Evolutionary conservation across 805 yeast species (phyloP), one percentile per base, ranked within the genome.

Genomic region (Wickerhamomyces pijperi): DNA sequence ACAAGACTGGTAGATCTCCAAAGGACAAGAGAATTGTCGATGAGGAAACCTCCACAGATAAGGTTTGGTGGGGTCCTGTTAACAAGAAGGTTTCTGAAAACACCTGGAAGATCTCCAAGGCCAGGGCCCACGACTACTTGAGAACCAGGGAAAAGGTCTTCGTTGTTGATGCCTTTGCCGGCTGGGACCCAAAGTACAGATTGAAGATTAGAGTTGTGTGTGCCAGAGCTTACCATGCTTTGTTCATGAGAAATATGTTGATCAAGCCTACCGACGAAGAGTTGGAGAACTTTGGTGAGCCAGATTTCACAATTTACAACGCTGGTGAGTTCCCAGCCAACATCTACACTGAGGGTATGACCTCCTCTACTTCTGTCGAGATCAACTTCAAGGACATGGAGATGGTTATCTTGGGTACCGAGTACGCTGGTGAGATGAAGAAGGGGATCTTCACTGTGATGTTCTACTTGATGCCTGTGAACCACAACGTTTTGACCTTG

Each of bases 11-110:
- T 56, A 82, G 98, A 67, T 90, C 97, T 28, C 98, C 98, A 60
- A 84, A 83, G 70, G 98, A 90, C 68, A 90, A 90, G 65, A 83
- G 98, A 68, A 85, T 90, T 61, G 97, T 90, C 46, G 97, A 88
- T 55, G 97, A 92, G 69, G 82, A 76, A 52, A 72, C 92, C 38
- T 86, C 96, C 32, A 65, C 73, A 44, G 73, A 84, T 42, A 69
- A 88, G 56, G 77, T 90, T 53, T 90, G 98, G 98, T 90, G 98
- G 98, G 98, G 98, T 19, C 97, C 97, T 2, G 98, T 90, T 50
- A 90, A 90, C 70, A 86, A 83, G 67, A 84, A 90, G 66, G 88
- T 90, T 52, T 82, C 85, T 44, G 95, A 86, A 65, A 78, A 80
- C 60, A 87, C 96, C 18, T 90, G 97, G 97, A 76, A 77, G 54